These are phyloP conservation scores for Xerocomus tenax DNA, from an alignment of 1,284 basidiomycete species.

Conservation along the genomic window DNA sequence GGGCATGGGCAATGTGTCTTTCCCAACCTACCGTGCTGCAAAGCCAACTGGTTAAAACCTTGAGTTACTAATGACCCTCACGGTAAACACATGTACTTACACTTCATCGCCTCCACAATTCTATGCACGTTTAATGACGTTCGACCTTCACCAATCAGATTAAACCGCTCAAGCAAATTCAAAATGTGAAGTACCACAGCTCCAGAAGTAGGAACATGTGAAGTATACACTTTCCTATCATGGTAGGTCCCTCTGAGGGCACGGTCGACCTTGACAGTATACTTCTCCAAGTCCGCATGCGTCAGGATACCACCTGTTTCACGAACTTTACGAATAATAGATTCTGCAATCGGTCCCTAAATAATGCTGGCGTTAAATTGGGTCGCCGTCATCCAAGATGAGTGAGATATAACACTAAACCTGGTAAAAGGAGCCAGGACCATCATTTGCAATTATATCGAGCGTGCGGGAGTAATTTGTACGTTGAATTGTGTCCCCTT, in stretches of 20 bases:
- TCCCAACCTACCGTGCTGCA: conserved; percentile 47
- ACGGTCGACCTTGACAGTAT: conserved; percentile 60
- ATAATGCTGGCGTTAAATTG: conserved; percentile 5
- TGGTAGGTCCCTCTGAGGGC: conserved; percentile 73
- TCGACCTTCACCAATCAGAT: conserved; percentile 42
- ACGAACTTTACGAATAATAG: conserved; percentile 60
- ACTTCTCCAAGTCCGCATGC: conserved; percentile 60
- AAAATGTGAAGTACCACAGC: conserved; percentile 74
- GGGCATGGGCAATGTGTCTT: conserved; percentile 7
- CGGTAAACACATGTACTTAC: conserved; percentile 30
- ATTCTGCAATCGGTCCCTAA: conserved; percentile 67
- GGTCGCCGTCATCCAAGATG: conserved; percentile 13
- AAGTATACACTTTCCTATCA: conserved; percentile 74
- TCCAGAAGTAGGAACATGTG: conserved; percentile 76
- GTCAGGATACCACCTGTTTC: conserved; percentile 74
- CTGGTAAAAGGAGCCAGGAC: conserved; percentile 68
- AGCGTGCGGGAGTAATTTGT: conserved; percentile 66
- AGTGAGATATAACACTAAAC: conserved; percentile 34
- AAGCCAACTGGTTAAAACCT: conserved; percentile 48
- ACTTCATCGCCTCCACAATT: conserved; percentile 71
- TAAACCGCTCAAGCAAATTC: conserved; percentile 66
- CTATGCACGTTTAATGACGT: conserved; percentile 61
- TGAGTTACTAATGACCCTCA: conserved; percentile 10
- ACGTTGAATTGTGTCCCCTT: conserved; percentile 68
- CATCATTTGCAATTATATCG: conserved; percentile 54